Evolutionary conservation across 2,329 filamentous ascomycete species (phyloP).

Genomic region (Pseudogymnoascus sp.): DNA sequence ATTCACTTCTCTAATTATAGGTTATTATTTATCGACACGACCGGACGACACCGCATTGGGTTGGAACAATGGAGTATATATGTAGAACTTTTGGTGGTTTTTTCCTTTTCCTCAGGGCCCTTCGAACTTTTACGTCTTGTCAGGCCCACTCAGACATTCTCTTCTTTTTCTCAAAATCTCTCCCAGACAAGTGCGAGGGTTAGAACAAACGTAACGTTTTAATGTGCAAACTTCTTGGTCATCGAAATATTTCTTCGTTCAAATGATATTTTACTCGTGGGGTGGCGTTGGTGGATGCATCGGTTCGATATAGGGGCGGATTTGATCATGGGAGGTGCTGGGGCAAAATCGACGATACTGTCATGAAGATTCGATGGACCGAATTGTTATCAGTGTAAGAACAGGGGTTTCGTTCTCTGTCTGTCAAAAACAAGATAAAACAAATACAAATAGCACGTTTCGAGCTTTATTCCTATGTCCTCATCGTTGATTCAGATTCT

Average conservation of each 20-base stretch:
- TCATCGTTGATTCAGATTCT: neutral
- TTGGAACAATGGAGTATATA: neutral
- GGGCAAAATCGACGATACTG: neutral
- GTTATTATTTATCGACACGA: neutral
- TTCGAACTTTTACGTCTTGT: neutral
- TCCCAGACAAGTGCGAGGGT: conserved; percentile 8
- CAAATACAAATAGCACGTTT: neutral
- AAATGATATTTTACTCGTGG: neutral
- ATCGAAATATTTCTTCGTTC: neutral
- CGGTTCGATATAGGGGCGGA: neutral
- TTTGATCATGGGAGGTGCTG: neutral
- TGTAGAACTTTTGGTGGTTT: conserved; percentile 3
- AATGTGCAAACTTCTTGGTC: neutral
- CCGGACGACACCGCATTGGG: neutral
- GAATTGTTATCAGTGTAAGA: conserved; percentile 3
- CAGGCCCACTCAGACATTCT: neutral
- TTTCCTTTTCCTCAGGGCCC: neutral
- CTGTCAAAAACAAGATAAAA: neutral
- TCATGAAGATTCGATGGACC: neutral
- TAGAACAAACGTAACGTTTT: neutral
- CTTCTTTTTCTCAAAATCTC: neutral
- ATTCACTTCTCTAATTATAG: neutral
- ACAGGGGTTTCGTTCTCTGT: conserved; percentile 1
- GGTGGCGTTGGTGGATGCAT: neutral
- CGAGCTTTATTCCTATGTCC: neutral